Percentiles rank a stretch among this genome's conserved stretches.
Conservation (phyloP, 1,139 yeast species). For the Pneumocystis canis region DNA sequence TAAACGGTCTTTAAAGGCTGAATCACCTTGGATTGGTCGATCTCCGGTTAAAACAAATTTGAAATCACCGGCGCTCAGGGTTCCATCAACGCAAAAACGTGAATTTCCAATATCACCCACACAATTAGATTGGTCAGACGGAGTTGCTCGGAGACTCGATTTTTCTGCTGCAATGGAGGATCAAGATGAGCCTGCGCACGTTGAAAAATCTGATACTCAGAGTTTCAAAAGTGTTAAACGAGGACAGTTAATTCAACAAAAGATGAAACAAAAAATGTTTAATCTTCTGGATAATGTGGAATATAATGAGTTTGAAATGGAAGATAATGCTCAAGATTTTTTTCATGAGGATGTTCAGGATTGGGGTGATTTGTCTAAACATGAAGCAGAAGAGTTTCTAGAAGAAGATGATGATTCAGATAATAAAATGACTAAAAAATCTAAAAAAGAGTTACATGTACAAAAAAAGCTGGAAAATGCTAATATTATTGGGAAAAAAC, state of each 20-base stretch:
- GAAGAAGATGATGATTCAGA: not conserved
- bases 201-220: not conserved
- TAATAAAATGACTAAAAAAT: not conserved
- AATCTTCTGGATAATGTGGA: slow-evolving; percentile 9
- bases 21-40: slow-evolving; percentile 5
- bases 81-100: slow-evolving; percentile 10
- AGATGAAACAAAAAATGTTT: slow-evolving; percentile 12
- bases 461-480: not conserved
- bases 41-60: slow-evolving; percentile 17
- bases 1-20: slow-evolving; percentile 2
- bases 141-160: slow-evolving; percentile 12
- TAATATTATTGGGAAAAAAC: not conserved
- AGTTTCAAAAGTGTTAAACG: not conserved
- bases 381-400: slow-evolving; percentile 10
- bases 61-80: slow-evolving; percentile 18
- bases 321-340: slow-evolving; percentile 16
- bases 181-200: not conserved
- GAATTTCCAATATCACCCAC: slow-evolving; percentile 5
- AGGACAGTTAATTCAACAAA: slow-evolving; percentile 9
- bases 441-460: not conserved
- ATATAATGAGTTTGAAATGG: slow-evolving; percentile 8
- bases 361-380: slow-evolving; percentile 10
- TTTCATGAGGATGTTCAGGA: slow-evolving; percentile 21
- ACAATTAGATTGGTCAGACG: slow-evolving; percentile 1
- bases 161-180: slow-evolving; percentile 3